Conservation (phyloP, 768 basidiomycete genomes). For the Calocera cornea region DNA sequence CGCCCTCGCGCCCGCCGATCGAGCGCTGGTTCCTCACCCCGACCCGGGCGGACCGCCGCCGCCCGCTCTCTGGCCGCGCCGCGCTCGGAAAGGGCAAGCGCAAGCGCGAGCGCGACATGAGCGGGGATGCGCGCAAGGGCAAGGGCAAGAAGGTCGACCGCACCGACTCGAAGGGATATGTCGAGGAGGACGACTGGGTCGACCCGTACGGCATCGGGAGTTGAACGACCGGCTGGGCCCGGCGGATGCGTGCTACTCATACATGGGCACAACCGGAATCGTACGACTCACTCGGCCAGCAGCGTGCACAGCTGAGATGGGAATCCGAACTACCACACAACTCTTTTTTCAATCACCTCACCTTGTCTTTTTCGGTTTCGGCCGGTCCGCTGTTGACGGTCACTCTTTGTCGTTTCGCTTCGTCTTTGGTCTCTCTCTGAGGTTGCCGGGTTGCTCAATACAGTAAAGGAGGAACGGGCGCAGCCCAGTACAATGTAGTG, state of each 20-base stretch:
- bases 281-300: too few species aligned
- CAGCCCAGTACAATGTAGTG: too few species aligned
- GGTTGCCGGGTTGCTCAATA: too few species aligned
- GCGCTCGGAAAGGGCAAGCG: slow-evolving; percentile 6
- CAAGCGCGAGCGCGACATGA: slow-evolving; percentile 1
- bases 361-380: too few species aligned
- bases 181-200: slow-evolving; percentile 12
- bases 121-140: not conserved
- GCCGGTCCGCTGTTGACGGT: too few species aligned
- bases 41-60: slow-evolving; percentile 2
- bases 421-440: too few species aligned
- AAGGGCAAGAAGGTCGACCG: slow-evolving; percentile 1
- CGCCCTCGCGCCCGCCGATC: slow-evolving; percentile 7
- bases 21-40: slow-evolving; percentile 7
- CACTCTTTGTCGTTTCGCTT: too few species aligned
- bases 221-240: not conserved
- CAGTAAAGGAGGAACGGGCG: too few species aligned
- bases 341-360: too few species aligned
- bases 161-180: slow-evolving; percentile 4
- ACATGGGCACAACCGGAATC: not conserved
- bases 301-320: too few species aligned
- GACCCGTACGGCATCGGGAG: slow-evolving; percentile 9
- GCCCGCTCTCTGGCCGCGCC: not conserved
- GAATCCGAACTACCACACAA: too few species aligned
- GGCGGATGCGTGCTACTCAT: not conserved